Base-by-base conservation (phyloP, 352 stramenopile species). In the Phytopythium vexans region DNA sequence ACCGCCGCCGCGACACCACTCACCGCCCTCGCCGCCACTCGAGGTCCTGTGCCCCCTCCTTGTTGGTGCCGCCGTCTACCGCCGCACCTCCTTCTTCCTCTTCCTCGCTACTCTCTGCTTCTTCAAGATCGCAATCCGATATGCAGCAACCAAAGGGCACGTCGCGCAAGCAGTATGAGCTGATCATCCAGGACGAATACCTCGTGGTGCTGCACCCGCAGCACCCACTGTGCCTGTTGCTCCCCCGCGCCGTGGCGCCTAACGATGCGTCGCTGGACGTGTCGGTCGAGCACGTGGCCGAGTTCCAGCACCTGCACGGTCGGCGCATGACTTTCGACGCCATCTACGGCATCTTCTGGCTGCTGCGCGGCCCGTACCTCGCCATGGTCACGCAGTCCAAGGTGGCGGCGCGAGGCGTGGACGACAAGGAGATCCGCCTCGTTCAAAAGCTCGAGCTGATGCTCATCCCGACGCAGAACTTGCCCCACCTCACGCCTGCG, bases 341-440 rank as follows among this genome's bases (percentile, higher is more conserved):
- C 33, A 86, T 93, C 58, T 93, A 88, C 64, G 80, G 82, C 58
- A 70, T 93, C 40, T 89, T 87, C 62, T 73, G 53, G 60, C 60
- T 91, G 62, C 67, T 91, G 32, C 71, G 74, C 2, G 80, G 82
- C 0, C 77, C 72, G 11, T 93, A 91, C 54, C 45, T 93, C 39
- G 80, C 82, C 27, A 65, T 91, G 9, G 81, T 89, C 40, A 91
- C 80, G 48, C 69, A 86, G 44, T 88, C 76, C 36, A 84, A 82
- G 57, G 50, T 77, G 39, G 77, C 66, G 48, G 77, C 71, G 1
- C 74, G 60, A 31, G 77, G 77, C 14, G 68, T 84, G 9, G 63
- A 73, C 32, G 64, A 78, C 56, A 56, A 70, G 3, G 76, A 86
- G 57, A 82, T 88, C 52, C 74, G 75, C 15, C 31, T 72, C 40